A percentile compares a stretch with the other conserved stretches of the same genome.
Evolutionary conservation across 2,329 filamentous ascomycete species (phyloP).

Genomic region (Aspergillus tubingensis): DNA sequence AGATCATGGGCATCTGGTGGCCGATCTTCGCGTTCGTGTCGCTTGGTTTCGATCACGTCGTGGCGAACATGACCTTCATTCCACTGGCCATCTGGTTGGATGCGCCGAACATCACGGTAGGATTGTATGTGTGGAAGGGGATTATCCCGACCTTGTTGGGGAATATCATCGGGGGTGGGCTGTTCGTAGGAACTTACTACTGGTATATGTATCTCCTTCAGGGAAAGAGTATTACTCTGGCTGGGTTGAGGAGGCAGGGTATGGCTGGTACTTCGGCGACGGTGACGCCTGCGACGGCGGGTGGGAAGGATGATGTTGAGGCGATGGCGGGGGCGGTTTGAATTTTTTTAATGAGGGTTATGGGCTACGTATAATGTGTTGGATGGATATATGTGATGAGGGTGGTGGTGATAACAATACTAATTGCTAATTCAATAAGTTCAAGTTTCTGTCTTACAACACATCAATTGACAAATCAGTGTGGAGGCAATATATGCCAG

Average conservation of each 20-base stretch:
- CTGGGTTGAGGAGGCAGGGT: conserved; percentile 12
- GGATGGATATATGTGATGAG: no score
- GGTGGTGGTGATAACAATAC: no score
- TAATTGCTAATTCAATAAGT: no score
- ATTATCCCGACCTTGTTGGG: conserved; percentile 57
- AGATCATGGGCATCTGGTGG: conserved; percentile 59
- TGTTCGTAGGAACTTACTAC: conserved; percentile 52
- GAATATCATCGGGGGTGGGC: conserved; percentile 56
- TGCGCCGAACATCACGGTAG: conserved; percentile 48
- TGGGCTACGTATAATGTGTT: not conserved
- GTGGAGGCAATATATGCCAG: no score
- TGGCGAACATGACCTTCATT: conserved; percentile 60
- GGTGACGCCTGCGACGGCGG: not conserved
- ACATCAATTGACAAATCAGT: no score
- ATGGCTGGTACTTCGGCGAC: not conserved
- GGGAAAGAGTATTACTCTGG: conserved; percentile 20
- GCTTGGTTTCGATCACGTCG: conserved; percentile 57
- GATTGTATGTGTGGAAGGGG: conserved; percentile 60
- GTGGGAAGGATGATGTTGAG: not conserved
- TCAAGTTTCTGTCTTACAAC: no score
- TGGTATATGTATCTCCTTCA: conserved; percentile 51
- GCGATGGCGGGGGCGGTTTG: not conserved
- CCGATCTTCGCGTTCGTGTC: conserved; percentile 59
- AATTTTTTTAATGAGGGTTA: no score
- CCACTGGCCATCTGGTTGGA: conserved; percentile 55